Percentiles rank a stretch among this genome's conserved stretches.
These are phyloP conservation scores for Solanum bulbocastanum DNA, from an alignment of 257 asterid genomes.

Conservation along the genomic window DNA sequence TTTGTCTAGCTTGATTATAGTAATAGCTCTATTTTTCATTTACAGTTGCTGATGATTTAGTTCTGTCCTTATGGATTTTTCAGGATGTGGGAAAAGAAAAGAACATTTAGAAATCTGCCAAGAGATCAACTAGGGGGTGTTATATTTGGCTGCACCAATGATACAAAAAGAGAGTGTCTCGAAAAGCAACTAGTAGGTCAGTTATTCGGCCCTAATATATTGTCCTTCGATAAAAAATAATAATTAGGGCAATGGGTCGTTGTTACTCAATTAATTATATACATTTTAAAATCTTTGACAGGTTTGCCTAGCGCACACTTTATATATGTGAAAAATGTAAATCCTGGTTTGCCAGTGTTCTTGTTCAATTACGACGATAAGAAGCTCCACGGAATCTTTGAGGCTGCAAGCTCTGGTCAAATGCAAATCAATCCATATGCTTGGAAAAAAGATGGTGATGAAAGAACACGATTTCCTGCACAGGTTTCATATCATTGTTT, in stretches of 20 bases:
- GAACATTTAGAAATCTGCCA: conserved; percentile 16
- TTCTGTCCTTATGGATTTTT: background rate
- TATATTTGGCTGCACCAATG: conserved; percentile 29
- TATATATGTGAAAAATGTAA: conserved; percentile 55
- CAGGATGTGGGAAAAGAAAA: conserved; percentile 46
- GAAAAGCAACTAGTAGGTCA: conserved; percentile 27
- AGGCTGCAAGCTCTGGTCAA: conserved; percentile 79
- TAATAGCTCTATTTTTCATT: background rate
- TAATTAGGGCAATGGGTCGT: background rate
- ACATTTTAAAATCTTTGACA: conserved; percentile 15
- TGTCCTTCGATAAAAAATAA: background rate
- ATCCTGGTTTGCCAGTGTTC: conserved; percentile 76
- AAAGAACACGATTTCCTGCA: conserved; percentile 64
- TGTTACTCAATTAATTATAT: background rate
- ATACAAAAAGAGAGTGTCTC: conserved; percentile 23
- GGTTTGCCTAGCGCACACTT: conserved; percentile 68
- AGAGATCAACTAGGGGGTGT: conserved; percentile 30
- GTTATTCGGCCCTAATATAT: background rate
- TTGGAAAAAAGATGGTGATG: conserved; percentile 70
- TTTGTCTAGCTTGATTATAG: background rate
- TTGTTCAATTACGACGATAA: conserved; percentile 58
- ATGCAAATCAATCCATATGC: conserved; percentile 70
- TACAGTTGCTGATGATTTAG: background rate
- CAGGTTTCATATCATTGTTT: conserved; percentile 43
- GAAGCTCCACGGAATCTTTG: conserved; percentile 63